Conservation (phyloP, 352 stramenopile genomes). For the Pythium monospermum region DNA sequence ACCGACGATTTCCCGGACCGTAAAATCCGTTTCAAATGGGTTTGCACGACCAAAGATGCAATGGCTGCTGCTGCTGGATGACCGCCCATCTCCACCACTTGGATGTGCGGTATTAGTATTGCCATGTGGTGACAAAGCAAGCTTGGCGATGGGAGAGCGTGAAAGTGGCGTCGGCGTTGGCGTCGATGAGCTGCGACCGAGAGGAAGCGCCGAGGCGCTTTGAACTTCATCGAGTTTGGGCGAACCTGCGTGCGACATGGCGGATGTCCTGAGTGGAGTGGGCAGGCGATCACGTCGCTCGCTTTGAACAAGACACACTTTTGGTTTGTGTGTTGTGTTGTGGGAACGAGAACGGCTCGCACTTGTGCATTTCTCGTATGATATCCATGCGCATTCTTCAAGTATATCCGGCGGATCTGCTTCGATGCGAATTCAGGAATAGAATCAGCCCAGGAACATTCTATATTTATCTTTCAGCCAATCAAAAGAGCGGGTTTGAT, state of each 20-base stretch:
- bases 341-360: no score
- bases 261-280: no score
- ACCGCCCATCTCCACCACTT: no score
- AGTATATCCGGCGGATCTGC: no score
- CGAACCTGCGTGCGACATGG: background rate
- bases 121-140: constrained; percentile 9
- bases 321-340: no score
- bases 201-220: constrained; percentile 30
- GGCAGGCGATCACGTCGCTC: background rate
- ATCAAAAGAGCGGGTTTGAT: no score
- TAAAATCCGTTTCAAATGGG: constrained; percentile 78
- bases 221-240: constrained; percentile 22
- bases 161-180: constrained; percentile 27
- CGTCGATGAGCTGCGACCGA: constrained; percentile 55
- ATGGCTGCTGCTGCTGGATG: no score
- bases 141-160: background rate
- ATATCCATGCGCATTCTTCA: no score
- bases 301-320: background rate
- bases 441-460: no score
- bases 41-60: constrained; percentile 61
- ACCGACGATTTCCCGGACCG: constrained; percentile 55
- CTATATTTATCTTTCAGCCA: no score
- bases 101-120: background rate
- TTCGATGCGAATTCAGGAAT: no score
- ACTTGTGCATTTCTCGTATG: no score